These are phyloP conservation scores for Nicotiana rustica DNA, from an alignment of 305 asterid genomes.

Conservation along the genomic window DNA sequence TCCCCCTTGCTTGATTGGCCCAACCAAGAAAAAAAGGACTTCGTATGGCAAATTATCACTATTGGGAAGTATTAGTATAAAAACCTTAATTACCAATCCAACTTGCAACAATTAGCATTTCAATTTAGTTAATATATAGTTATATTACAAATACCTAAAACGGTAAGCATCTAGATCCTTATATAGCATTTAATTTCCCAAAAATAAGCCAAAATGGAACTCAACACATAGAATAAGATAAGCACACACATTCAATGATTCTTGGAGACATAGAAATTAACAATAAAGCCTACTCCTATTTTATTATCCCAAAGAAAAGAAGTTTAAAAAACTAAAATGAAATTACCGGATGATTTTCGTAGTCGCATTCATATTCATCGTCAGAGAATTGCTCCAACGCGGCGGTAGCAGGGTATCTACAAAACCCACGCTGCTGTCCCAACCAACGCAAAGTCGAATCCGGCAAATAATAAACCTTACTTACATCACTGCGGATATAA, in stretches of 20 bases:
- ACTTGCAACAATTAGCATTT: neutral
- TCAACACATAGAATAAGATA: neutral
- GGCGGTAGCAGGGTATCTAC: constrained; percentile 45
- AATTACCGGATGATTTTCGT: constrained; percentile 79
- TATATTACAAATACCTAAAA: neutral
- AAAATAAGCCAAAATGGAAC: neutral
- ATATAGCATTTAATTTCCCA: neutral
- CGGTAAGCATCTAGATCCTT: neutral
- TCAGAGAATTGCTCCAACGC: constrained; percentile 93
- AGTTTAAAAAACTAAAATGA: neutral
- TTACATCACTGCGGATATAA: neutral
- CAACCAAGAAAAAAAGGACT: neutral
- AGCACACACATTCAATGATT: neutral
- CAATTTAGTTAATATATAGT: neutral
- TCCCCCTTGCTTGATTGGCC: constrained; percentile 6
- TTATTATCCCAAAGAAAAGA: neutral
- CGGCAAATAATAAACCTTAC: neutral
- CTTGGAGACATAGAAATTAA: neutral
- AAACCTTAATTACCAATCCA: neutral
- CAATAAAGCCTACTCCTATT: neutral
- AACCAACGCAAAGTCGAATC: neutral
- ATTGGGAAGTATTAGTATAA: neutral
- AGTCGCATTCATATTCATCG: constrained; percentile 96
- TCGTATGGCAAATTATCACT: too few relatives aligned
- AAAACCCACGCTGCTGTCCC: constrained; percentile 48